Evolutionary conservation across 2,329 filamentous ascomycete genomes (phyloP), one percentile per base, ranked within the genome.

Genomic region (Penicillium oxalicum): DNA sequence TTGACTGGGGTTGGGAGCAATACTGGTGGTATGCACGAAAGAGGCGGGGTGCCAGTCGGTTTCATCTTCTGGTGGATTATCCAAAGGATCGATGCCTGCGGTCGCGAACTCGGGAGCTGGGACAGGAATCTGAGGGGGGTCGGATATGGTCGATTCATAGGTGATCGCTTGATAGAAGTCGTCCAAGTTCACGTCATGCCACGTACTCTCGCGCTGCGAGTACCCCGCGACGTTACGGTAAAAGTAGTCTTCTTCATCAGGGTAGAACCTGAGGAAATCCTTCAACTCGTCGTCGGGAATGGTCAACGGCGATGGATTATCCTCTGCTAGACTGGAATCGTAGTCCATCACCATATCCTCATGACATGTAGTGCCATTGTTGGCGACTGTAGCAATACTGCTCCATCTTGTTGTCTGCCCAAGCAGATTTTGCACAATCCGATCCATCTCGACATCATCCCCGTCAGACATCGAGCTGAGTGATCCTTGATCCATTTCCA

Each of bases 211-310:
- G 32, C 29, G 29, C 3, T 47, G 50, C 7, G 51, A 39, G 18
- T 51, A 39, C 2, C 54, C 35, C 13, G 40, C 33, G 29, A 49
- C 49, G 36, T 51, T 49, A 11, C 53, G 47, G 9, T 56, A 54
- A 24, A 57, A 56, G 29, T 53, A 54, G 41, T 57, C 55, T 26
- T 59, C 60, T 25, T 62, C 56, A 28, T 61, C 63, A 0, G 59
- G 57, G 46, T 69, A 68, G 18, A 69, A 68, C 29, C 55, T 61
- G 24, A 62, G 53, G n/a, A 63, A 60, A 35, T 69, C 63, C 37
- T 67, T 62, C 5, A 61, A 50, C 13, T 68, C 64, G 26, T 63
- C 58, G 28, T 65, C 62, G 7, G 50, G 44, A 6, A 47, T 45
- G 0, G 54, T 51, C 1, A 53, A 48, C 2, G 53, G 50, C 7